These are phyloP conservation scores for Wickerhamiella azyma DNA, from an alignment of 805 yeast genomes.

Conservation along the genomic window DNA sequence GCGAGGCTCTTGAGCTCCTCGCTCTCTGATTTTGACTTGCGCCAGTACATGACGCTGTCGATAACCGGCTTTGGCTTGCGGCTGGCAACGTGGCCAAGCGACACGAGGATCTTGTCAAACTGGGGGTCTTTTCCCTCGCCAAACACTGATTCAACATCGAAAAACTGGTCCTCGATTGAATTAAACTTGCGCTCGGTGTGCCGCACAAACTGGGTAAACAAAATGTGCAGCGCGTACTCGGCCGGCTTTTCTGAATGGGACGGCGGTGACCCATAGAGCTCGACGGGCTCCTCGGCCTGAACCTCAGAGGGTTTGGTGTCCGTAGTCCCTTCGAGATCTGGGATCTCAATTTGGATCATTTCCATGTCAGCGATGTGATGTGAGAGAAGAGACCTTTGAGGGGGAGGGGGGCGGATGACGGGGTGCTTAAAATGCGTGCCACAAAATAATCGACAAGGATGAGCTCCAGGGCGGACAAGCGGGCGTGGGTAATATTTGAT, in stretches of 20 bases:
- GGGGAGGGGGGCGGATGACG: not conserved
- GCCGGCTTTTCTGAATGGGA: slow-evolving; percentile 16
- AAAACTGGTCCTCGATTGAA: slow-evolving; percentile 55
- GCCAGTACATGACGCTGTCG: slow-evolving; percentile 97
- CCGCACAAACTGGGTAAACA: slow-evolving; percentile 90
- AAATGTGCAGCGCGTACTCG: slow-evolving; percentile 84
- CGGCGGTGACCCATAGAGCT: not conserved
- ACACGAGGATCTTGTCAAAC: slow-evolving; percentile 73
- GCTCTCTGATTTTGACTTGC: slow-evolving; percentile 81
- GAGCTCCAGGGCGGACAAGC: too few relatives aligned
- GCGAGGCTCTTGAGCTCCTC: slow-evolving; percentile 80
- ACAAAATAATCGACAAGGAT: too few relatives aligned
- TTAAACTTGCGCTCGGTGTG: slow-evolving; percentile 81
- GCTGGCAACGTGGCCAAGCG: slow-evolving; percentile 82
- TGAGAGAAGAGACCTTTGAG: not conserved
- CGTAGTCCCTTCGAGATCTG: slow-evolving; percentile 1
- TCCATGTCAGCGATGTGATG: slow-evolving; percentile 24
- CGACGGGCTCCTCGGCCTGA: not conserved
- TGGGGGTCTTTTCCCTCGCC: slow-evolving; percentile 77
- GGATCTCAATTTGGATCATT: slow-evolving; percentile 9
- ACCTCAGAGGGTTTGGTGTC: not conserved
- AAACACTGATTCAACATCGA: slow-evolving; percentile 22
- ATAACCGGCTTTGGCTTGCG: slow-evolving; percentile 89
- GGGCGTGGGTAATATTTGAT: too few relatives aligned
- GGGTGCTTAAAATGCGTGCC: not conserved